Base-by-base conservation (phyloP, 257 asterid species). In the Solanum neorickii region DNA sequence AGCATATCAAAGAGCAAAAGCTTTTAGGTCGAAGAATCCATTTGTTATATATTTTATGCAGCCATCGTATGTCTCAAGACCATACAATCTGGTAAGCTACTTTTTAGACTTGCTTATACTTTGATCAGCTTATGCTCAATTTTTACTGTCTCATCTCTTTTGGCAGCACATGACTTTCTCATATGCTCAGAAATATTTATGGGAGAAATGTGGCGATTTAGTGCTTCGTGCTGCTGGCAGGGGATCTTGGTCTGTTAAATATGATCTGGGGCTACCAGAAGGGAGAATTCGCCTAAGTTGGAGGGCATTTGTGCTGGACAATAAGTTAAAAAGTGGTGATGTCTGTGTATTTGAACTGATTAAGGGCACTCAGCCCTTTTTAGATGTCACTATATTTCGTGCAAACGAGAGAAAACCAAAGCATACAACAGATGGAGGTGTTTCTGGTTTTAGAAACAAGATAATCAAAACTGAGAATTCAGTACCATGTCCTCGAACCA, bases 281-380 rank as follows among this genome's bases (percentile, higher is more conserved):
- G 46, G 60, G 9, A 20, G 3, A 5, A 86, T 25, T 11, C 2
- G 20, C 11, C 0, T 39, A 6, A 87, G 78, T 2, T 89, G 91
- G 92, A 72, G 5, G 80, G 35, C 23, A 33, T 90, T 90, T 10
- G 87, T 23, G 16, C 21, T 0, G 14, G 89, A 88, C 44, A 90
- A 83, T 86, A 35, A 6, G 21, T 83, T 90, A 12, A 66, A 74
- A 27, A 47, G 52, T 7, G 90, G 89, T 2, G 92, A 90, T 29
- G 88, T 59, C 21, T 90, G 90, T 42, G 60, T 88, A 35, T 75
- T 90, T 83, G 82, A 86, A 83, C 31, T 83, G 39, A 59, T 23
- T 44, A 15, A 66, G 68, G 78, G 41, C 27, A 7, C 82, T 74
- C 25, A 37, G 31, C 82, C 18, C 31, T 15, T 35, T 72, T 2